Base-by-base conservation (phyloP, 345 rosid genomes). In the Erysimum cheiranthoides region DNA sequence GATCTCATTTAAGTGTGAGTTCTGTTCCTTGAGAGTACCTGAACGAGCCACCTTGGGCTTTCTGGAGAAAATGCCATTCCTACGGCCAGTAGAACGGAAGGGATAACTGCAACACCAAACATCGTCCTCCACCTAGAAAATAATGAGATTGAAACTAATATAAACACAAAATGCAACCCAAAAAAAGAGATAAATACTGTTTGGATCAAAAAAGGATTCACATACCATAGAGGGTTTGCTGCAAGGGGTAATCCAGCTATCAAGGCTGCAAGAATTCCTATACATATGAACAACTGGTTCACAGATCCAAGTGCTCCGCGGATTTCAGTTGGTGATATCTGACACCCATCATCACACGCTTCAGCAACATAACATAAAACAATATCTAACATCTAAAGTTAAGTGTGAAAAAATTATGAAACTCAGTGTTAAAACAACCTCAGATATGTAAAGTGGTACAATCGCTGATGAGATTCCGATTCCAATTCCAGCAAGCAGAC, bases 21-120 rank as follows among this genome's bases (percentile, higher is more conserved):
- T 68, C 27, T 65, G 66, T 70, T 47, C 61, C 42, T 11, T 8
- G 61, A 63, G 49, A 76, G 60, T 79, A 90, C 97, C 99, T 95
- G 99, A 84, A 81, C 90, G 49, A 95, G 94, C 99, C 99, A 95
- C 81, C 98, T 87, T 13, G 99, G 99, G 77, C 99, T 95, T 88
- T 95, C 99, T 10, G 99, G 99, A 66, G 98, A 87, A 83, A 93
- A 85, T 17, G 82, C 69, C 97, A 91, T 93, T 70, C 99, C 99
- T 61, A 93, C 18, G 10, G 89, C 99, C 83, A 95, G 80, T 17
- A 95, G 84, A 77, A 89, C 79, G 70, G 99, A 89, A 36, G 99
- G 99, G 58, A 90, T 78, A 66, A 79, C 91, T 13, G 99, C 85
- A 73, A 95, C 70, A 56, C 94, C 90, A 69, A 90, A 95, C 99